Evolutionary conservation across 2,329 filamentous ascomycete species (phyloP), one percentile per base, ranked within the genome.

Genomic region (Epichloe bromicola): DNA sequence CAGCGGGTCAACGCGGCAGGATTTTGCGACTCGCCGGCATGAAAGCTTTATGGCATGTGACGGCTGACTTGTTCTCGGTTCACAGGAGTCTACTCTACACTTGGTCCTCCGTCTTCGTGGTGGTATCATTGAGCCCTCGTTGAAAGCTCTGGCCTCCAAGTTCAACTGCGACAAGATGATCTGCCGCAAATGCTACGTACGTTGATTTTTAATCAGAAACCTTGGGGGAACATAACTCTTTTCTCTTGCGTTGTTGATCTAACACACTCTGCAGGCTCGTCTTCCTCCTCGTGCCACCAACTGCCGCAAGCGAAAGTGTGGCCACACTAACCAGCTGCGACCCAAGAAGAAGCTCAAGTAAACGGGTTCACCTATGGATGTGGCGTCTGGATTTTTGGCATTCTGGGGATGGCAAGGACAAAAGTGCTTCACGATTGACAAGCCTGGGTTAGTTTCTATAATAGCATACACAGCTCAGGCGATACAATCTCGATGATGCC

Each of bases 81-180:
- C 42, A 51, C 63, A 93, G 88, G 91, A 97, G 81, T 96, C 91
- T 53, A 97, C 91, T 61, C 90, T 97, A 66, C 91, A 97, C 79
- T 76, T 97, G 69, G 91, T 97, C 70, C 90, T 97, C 75, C 90
- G 91, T 79, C 90, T 97, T 66, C 90, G 91, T 81, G 91, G 91
- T 81, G 91, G 91, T 81, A 91, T 97, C 80, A 96, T 95, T 68
- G 91, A 97, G 83, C 93, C 93, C 66, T 96, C 90, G 67, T 85
- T 97, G 67, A 97, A 97, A 85, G 91, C 88, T 63, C 85, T 97
- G 60, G 91, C 91, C 70, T 90, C 85, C 80, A 96, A 96, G 83
- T 97, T 94, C 84, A 97, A 98, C 86, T 97, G 91, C 86, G 93
- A 97, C 64, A 96, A 96, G 86, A 91, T 91, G 86, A 95, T 97